Conservation (phyloP, 2,329 filamentous ascomycete genomes). For the Sarocladium brachiariae region DNA sequence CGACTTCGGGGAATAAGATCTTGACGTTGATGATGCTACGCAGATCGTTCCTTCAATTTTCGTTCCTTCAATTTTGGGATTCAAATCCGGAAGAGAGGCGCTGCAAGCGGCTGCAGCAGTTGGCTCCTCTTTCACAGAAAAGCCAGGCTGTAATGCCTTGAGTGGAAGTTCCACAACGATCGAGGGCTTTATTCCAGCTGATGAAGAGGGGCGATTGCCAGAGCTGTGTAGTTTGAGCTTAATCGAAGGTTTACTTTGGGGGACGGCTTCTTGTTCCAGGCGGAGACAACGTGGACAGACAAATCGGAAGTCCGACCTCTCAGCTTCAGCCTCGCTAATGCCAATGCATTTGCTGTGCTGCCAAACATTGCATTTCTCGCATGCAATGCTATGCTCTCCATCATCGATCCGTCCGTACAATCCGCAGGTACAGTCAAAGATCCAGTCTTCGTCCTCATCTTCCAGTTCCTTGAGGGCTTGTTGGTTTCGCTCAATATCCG, state of each 20-base stretch:
- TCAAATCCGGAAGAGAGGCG: too few relatives aligned
- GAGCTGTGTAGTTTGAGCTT: conserved; percentile 42
- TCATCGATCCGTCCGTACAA: conserved; percentile 90
- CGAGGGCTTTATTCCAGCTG: neutral
- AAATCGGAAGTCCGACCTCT: conserved; percentile 81
- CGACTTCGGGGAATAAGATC: neutral
- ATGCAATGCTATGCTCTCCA: conserved; percentile 87
- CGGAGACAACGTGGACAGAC: conserved; percentile 72
- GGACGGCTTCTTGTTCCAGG: conserved; percentile 57
- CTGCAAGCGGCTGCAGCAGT: too few relatives aligned
- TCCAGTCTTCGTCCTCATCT: conserved; percentile 76
- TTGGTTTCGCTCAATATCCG: conserved; percentile 73
- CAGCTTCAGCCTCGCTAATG: conserved; percentile 71
- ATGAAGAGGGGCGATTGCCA: neutral
- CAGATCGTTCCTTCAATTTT: too few relatives aligned
- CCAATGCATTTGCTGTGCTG: conserved; percentile 91
- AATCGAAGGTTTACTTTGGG: conserved; percentile 41
- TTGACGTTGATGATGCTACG: neutral
- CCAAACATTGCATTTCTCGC: conserved; percentile 92
- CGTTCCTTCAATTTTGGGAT: too few relatives aligned
- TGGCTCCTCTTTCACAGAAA: neutral
- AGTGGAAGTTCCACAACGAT: conserved; percentile 7
- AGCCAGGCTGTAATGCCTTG: neutral
- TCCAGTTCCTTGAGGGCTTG: conserved; percentile 67
- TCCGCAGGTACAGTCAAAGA: conserved; percentile 91